Base-by-base conservation (phyloP, 352 stramenopile genomes). In the Achlya hypogyna region DNA sequence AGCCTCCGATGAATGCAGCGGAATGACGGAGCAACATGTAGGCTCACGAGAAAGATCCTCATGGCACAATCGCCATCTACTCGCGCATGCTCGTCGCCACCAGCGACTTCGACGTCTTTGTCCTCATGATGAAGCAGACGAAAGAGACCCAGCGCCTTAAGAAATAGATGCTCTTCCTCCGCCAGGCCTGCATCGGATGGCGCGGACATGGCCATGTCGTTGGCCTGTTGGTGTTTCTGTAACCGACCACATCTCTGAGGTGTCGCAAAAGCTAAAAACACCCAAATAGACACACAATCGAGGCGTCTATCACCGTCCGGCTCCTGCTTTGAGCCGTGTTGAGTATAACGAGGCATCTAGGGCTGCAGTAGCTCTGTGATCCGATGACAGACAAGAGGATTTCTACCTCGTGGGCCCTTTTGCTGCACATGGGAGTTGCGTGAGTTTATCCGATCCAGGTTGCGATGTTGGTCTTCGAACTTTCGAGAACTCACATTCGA, bases 61-160 rank as follows among this genome's bases (percentile, higher is more conserved):
- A 89, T 69, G 84, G 78, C 5, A 85, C 78, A 29, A 78, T 82
- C 18, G 80, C 86, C 22, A 69, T 89, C 1, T 88, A 81, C 76
- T 85, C 82, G 2, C 76, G 88, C 71, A 91, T 91, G 67, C 76
- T 91, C 18, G 79, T 89, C 10, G 82, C 82, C 14, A 91, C 82
- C 10, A 80, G 78, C 14, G 82, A 91, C 72, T 89, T 91, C 66
- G 80, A 89, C 53, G 82, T 91, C 34, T 91, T 89, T 53, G 82
- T 91, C 29, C 42, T 89, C 53, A 91, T 91, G 82, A 91, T 91
- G 82, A 82, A 84, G 38, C 82, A 91, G 69, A 88, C 80, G 5
- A 91, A 88, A 65, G 78, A 91, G 31, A 32, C 53, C 53, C 31
- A 63, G 18, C 18, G 28, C 18, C 25, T 43, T 9, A 43, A n/a